A percentile compares a stretch with the other conserved stretches of the same genome.
phyloP scores from a whole-genome alignment of 2,329 filamentous ascomycete genomes.

The Penicillium sp. region DNA sequence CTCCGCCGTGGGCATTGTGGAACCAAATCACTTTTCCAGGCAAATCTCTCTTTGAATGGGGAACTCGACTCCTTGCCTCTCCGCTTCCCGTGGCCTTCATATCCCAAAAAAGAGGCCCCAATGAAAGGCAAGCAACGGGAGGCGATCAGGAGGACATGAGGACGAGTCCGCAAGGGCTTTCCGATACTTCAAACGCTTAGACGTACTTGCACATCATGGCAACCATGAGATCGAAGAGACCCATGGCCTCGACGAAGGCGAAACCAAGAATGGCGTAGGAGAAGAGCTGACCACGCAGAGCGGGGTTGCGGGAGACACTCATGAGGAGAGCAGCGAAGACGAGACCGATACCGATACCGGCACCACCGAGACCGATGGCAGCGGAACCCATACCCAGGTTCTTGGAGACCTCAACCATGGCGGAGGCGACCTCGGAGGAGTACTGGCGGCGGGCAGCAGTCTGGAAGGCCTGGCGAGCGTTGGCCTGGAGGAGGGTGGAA shows the following conservation, averaged over 20 bases:
- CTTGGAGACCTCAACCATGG: constrained; percentile 85
- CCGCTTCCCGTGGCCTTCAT: not conserved
- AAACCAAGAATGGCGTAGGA: constrained; percentile 93
- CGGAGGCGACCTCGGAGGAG: constrained; percentile 78
- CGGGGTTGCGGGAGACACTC: constrained; percentile 88
- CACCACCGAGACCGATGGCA: constrained; percentile 86
- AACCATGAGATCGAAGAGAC: constrained; percentile 84
- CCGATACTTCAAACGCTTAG: constrained; percentile 24
- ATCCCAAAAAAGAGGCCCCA: not conserved
- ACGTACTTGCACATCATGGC: constrained; percentile 90
- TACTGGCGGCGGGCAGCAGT: constrained; percentile 66
- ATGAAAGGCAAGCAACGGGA: not conserved
- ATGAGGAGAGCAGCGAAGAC: constrained; percentile 87
- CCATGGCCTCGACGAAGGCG: constrained; percentile 79
- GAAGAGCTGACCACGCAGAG: constrained; percentile 92
- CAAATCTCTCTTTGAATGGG: not conserved
- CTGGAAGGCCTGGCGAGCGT: constrained; percentile 55
- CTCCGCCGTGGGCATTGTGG: not conserved
- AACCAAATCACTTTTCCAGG: no score
- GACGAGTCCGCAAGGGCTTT: not conserved
- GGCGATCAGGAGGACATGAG: not conserved
- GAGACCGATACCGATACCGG: constrained; percentile 91
- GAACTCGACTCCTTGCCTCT: not conserved
- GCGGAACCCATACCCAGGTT: constrained; percentile 84
- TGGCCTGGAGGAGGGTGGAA: constrained; percentile 60